Evolutionary conservation across 139 green algal genomes (phyloP).

Genomic region (Chara braunii): DNA sequence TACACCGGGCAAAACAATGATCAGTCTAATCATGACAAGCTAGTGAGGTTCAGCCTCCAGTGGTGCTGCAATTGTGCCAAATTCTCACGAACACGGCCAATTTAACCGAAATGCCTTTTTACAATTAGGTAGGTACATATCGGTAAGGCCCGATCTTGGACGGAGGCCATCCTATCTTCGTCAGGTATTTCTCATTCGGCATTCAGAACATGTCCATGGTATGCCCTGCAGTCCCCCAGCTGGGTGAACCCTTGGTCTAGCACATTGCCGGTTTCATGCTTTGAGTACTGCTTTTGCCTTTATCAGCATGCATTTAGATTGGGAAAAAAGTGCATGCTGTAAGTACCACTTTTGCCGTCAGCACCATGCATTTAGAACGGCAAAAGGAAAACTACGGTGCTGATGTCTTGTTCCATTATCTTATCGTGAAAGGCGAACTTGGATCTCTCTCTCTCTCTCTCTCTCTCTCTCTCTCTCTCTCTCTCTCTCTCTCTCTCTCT

Average conservation of each 20-base stretch:
- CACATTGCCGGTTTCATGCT: no score
- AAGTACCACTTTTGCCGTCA: no score
- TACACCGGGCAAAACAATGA: neutral
- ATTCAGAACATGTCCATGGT: neutral
- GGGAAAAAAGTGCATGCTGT: no score
- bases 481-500: neutral
- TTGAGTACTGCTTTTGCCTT: no score
- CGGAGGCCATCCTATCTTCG: neutral
- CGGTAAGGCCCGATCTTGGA: neutral
- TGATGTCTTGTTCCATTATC: neutral
- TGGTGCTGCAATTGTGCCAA: no score
- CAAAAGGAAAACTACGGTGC: neutral
- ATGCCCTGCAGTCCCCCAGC: no score
- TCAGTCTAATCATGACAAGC: neutral
- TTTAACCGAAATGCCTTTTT: no score
- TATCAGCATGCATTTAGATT: no score
- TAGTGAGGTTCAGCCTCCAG: neutral
- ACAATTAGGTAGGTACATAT: neutral
- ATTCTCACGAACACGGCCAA: no score
- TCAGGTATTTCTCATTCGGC: neutral
- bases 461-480: neutral
- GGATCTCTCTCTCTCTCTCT: neutral
- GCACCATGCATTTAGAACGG: neutral
- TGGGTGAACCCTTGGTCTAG: no score
- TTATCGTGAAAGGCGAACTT: neutral